Evolutionary conservation across 352 stramenopile genomes (phyloP).

Genomic region (Aphanomyces invadans): DNA sequence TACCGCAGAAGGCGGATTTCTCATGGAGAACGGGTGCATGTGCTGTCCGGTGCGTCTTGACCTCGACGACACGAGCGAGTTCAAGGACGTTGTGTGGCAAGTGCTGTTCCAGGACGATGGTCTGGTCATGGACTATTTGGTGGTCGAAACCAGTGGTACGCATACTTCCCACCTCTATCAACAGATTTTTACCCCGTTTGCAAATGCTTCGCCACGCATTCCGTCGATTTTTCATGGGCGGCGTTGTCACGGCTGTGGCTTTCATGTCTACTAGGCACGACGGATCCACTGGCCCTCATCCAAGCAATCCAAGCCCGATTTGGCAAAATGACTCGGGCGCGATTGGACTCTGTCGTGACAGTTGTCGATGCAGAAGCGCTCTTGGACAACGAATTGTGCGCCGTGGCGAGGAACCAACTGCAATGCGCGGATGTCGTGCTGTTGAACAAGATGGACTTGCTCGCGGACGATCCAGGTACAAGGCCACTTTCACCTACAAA

Average conservation of each 20-base stretch:
- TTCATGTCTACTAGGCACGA: too few species aligned
- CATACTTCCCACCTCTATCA: neutral
- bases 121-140: conserved; percentile 59
- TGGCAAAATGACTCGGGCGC: conserved; percentile 67
- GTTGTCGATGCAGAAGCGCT: conserved; percentile 70
- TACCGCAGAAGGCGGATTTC: conserved; percentile 32
- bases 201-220: too few species aligned
- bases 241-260: too few species aligned
- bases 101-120: conserved; percentile 39
- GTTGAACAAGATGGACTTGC: conserved; percentile 76
- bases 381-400: conserved; percentile 33
- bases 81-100: conserved; percentile 69
- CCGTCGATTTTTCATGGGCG: too few species aligned
- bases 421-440: conserved; percentile 63
- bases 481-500: neutral
- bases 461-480: conserved; percentile 30
- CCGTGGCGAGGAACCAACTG: conserved; percentile 52
- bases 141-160: conserved; percentile 62
- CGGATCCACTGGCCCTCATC: conserved; percentile 60
- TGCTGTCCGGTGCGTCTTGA: conserved; percentile 92
- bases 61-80: conserved; percentile 32
- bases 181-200: conserved; percentile 21
- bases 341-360: conserved; percentile 65
- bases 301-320: conserved; percentile 61
- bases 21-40: conserved; percentile 94